phyloP scores from a whole-genome alignment of 1,139 yeast genomes.

The Debaryomycetaceae sp. region DNA sequence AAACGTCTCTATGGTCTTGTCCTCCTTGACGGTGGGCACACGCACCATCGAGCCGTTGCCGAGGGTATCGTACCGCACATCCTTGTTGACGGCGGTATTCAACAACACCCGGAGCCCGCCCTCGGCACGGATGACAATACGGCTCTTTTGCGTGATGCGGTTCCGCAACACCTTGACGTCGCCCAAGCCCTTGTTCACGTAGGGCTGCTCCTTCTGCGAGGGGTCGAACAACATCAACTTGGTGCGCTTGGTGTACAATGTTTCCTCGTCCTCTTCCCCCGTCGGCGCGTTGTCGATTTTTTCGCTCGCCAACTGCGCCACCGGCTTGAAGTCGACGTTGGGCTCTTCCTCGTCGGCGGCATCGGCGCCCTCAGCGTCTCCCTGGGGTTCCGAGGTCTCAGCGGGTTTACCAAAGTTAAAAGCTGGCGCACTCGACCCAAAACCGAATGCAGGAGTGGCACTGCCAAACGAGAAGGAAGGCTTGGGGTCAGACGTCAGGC shows the following conservation, averaged over 20 bases:
- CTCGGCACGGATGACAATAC: constrained; percentile 81
- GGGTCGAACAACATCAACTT: constrained; percentile 64
- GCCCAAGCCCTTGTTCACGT: constrained; percentile 72
- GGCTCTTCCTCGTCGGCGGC: constrained; percentile 35
- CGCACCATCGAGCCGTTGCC: constrained; percentile 60
- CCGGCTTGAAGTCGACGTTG: constrained; percentile 45
- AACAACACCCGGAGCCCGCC: constrained; percentile 81
- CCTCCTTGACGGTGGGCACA: constrained; percentile 51
- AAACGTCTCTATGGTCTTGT: constrained; percentile 47
- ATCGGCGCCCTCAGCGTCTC: constrained; percentile 13
- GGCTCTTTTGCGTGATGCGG: constrained; percentile 52
- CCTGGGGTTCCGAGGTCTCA: constrained; percentile 10
- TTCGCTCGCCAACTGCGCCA: constrained; percentile 39
- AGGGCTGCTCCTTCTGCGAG: constrained; percentile 44
- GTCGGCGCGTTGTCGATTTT: constrained; percentile 48
- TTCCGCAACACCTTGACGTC: constrained; percentile 69
- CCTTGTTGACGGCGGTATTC: constrained; percentile 53
- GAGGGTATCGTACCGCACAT: constrained; percentile 49
- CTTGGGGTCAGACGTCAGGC: constrained; percentile 8
- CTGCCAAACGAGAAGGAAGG: constrained; percentile 9
- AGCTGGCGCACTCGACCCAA: constrained; percentile 15
- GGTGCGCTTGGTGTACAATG: constrained; percentile 61
- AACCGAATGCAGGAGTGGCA: constrained; percentile 14
- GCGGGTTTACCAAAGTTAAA: constrained; percentile 23
- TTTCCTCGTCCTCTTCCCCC: constrained; percentile 83